These are phyloP conservation scores for Aspergillus tamarii DNA, from an alignment of 2,329 filamentous ascomycete genomes.

Conservation along the genomic window DNA sequence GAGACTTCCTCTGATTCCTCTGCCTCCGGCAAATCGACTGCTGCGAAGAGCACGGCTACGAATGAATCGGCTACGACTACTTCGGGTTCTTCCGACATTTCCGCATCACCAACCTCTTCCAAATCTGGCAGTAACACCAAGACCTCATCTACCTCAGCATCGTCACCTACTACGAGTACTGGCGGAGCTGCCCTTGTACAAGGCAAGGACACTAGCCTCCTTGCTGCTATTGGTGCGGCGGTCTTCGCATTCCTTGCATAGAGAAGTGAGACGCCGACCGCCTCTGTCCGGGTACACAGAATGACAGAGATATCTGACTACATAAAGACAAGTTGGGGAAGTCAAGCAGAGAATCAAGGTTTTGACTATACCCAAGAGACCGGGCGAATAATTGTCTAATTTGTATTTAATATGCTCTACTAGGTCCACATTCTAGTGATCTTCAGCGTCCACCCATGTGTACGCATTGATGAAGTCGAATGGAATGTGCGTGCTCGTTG, in stretches of 20 bases:
- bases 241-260: slow-evolving; percentile 35
- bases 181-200: slow-evolving; percentile 26
- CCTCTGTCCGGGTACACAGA: not conserved
- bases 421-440: not conserved
- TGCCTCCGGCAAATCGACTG: not conserved
- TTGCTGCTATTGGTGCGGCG: slow-evolving; percentile 36
- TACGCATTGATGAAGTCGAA: not conserved
- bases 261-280: not conserved
- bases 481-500: not conserved
- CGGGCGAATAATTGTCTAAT: not conserved
- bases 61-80: slow-evolving; percentile 12
- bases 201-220: slow-evolving; percentile 27
- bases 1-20: slow-evolving; percentile 16
- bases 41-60: not conserved
- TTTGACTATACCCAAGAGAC: not conserved
- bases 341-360: not conserved
- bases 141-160: not conserved
- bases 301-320: not conserved
- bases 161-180: slow-evolving; percentile 25
- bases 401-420: not conserved
- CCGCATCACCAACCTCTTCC: slow-evolving; percentile 19
- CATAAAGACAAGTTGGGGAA: not conserved
- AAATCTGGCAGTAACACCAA: slow-evolving; percentile 22
- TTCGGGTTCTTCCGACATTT: slow-evolving; percentile 16
- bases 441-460: not conserved